A percentile compares a stretch with the other conserved stretches of the same genome.
These are phyloP conservation scores for Fusarium agapanthi DNA, from an alignment of 2,329 filamentous ascomycete species.

Conservation along the genomic window DNA sequence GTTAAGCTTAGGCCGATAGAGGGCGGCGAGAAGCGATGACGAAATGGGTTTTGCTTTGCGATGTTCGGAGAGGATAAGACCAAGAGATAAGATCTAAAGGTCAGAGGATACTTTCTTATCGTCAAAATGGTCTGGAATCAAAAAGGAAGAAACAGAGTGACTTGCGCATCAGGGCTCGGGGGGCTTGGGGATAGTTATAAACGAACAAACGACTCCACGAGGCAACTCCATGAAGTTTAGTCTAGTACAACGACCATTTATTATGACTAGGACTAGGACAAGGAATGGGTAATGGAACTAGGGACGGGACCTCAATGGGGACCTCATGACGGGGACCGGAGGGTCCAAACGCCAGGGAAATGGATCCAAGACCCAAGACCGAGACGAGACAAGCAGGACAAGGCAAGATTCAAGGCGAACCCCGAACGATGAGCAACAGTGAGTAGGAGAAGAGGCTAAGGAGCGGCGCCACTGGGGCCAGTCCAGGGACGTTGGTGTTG, in stretches of 20 bases:
- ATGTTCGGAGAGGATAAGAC: constrained; percentile 11
- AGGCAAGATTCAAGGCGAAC: constrained; percentile 26
- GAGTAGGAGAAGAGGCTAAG: constrained; percentile 14
- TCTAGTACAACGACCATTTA: constrained; percentile 1
- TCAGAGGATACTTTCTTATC: constrained; percentile 8
- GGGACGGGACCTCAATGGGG: constrained; percentile 29
- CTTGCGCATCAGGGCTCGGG: constrained; percentile 27
- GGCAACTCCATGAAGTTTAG: constrained; percentile 20
- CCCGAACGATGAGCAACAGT: constrained; percentile 29
- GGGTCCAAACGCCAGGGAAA: constrained; percentile 31
- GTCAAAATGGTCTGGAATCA: constrained; percentile 18
- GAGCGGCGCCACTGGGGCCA: constrained; percentile 27
- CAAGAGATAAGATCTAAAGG: constrained; percentile 15
- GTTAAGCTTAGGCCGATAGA: constrained; percentile 14
- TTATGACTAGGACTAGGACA: neutral
- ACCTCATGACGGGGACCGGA: constrained; percentile 36
- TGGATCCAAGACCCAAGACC: neutral
- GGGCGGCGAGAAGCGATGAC: constrained; percentile 30
- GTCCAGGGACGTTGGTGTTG: constrained; percentile 28
- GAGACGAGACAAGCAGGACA: constrained; percentile 1
- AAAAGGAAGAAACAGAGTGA: constrained; percentile 19
- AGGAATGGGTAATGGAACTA: constrained; percentile 10
- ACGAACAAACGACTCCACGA: constrained; percentile 32
- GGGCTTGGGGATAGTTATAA: constrained; percentile 36
- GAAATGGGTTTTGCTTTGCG: constrained; percentile 15